phyloP scores from a whole-genome alignment of 768 basidiomycete genomes.

The Tricholoma sp. region DNA sequence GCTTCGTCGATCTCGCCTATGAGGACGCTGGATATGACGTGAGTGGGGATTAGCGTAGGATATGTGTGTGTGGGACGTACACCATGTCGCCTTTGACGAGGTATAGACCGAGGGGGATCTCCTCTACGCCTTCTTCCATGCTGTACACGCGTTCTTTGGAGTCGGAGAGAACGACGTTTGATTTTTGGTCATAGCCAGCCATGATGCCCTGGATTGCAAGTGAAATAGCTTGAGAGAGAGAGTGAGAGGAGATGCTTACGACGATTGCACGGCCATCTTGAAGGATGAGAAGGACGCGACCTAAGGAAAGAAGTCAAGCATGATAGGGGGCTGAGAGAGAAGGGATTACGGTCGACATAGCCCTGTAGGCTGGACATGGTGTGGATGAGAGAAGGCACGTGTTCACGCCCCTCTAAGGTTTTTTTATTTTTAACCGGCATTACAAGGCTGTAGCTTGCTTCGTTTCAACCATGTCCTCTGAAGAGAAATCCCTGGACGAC shows the following conservation, averaged over 20 bases:
- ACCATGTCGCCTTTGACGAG: slow-evolving; percentile 98
- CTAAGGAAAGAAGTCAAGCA: slow-evolving; percentile 30
- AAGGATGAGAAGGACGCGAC: slow-evolving; percentile 87
- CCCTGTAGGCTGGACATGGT: slow-evolving; percentile 85
- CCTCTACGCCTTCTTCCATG: slow-evolving; percentile 88
- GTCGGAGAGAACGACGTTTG: slow-evolving; percentile 93
- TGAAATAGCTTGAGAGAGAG: not conserved
- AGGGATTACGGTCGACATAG: slow-evolving; percentile 77
- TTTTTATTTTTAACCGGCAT: not conserved
- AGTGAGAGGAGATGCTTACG: slow-evolving; percentile 38
- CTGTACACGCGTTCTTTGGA: slow-evolving; percentile 92
- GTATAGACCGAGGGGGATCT: slow-evolving; percentile 91
- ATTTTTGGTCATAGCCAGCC: slow-evolving; percentile 92
- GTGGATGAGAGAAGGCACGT: slow-evolving; percentile 13
- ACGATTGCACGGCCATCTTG: slow-evolving; percentile 96
- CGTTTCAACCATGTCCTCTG: slow-evolving; percentile 1
- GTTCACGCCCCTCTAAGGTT: slow-evolving; percentile 1
- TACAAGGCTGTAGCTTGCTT: not conserved
- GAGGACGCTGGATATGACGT: slow-evolving; percentile 42
- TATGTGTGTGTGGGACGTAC: slow-evolving; percentile 46
- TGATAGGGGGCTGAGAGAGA: not conserved
- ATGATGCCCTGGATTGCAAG: slow-evolving; percentile 63
- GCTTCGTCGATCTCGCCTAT: slow-evolving; percentile 86
- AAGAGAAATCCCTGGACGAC: slow-evolving; percentile 9
- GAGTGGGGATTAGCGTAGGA: slow-evolving; percentile 2